Percentiles rank a stretch among this genome's conserved stretches.
Evolutionary conservation across 768 basidiomycete genomes (phyloP).

Genomic region (Russula brevipes): DNA sequence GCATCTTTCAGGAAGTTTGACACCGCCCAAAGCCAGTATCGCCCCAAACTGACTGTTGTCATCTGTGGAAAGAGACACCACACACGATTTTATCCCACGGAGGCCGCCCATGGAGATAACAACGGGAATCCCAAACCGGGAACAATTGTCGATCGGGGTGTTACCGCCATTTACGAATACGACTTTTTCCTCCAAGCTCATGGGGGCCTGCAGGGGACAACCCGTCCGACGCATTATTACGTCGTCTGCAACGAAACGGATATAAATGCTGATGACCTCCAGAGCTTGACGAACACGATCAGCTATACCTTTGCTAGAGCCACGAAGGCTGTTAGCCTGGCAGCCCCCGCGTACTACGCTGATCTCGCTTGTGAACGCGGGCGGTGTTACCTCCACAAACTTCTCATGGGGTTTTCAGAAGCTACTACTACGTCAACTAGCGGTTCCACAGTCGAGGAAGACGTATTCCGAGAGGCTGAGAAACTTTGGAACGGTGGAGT

Average conservation of each 20-base stretch:
- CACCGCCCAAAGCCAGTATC: slow-evolving; percentile 36
- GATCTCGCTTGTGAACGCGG: slow-evolving; percentile 51
- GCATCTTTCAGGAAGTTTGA: slow-evolving; percentile 40
- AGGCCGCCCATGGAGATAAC: slow-evolving; percentile 37
- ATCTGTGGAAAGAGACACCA: slow-evolving; percentile 57
- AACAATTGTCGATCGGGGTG: slow-evolving; percentile 50
- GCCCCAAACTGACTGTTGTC: slow-evolving; percentile 46
- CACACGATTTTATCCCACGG: slow-evolving; percentile 52
- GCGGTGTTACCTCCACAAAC: slow-evolving; percentile 46
- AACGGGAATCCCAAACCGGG: slow-evolving; percentile 50
- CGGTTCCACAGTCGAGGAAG: slow-evolving; percentile 42
- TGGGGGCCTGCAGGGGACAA: slow-evolving; percentile 44
- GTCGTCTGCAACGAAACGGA: slow-evolving; percentile 51
- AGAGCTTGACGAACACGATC: slow-evolving; percentile 50
- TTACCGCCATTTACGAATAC: slow-evolving; percentile 50
- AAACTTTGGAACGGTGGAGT: slow-evolving; percentile 56
- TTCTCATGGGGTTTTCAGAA: slow-evolving; percentile 40
- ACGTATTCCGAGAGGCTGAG: slow-evolving; percentile 50
- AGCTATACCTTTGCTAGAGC: slow-evolving; percentile 56
- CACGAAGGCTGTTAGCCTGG: slow-evolving; percentile 47
- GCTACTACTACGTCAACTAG: slow-evolving; percentile 33
- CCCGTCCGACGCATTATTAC: slow-evolving; percentile 52
- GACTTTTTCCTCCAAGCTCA: slow-evolving; percentile 55
- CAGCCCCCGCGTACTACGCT: slow-evolving; percentile 44
- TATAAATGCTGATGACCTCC: slow-evolving; percentile 46